phyloP scores from a whole-genome alignment of 164 flowering plant genomes.

The Taxillus chinensis region DNA sequence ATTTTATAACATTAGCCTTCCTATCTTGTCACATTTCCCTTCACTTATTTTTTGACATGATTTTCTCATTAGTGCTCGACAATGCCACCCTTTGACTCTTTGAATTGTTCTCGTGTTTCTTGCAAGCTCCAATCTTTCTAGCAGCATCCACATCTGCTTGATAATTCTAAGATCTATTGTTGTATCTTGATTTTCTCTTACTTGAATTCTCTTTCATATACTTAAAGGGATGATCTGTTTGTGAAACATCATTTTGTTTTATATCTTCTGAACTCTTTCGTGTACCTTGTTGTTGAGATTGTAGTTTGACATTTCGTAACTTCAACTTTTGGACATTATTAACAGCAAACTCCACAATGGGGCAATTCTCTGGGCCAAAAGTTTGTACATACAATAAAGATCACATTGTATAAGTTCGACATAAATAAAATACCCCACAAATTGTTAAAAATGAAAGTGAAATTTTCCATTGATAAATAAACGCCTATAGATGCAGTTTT shows the following conservation, averaged over 20 bases:
- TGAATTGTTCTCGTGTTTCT: slow-evolving; percentile 29
- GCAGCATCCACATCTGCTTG: slow-evolving; percentile 7
- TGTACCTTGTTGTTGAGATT: slow-evolving; percentile 23
- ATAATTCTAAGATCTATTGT: slow-evolving; percentile 6
- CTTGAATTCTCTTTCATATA: slow-evolving; percentile 15
- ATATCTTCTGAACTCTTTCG: slow-evolving; percentile 9
- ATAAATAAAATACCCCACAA: too few species aligned
- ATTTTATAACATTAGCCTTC: slow-evolving; percentile 10
- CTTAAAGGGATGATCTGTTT: slow-evolving; percentile 9
- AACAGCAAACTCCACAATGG: slow-evolving; percentile 84
- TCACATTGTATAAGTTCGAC: too few species aligned
- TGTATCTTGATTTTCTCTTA: slow-evolving; percentile 25
- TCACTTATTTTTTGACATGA: slow-evolving; percentile 11
- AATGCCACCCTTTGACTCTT: slow-evolving; percentile 1
- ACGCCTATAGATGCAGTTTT: too few species aligned
- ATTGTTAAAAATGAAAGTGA: too few species aligned
- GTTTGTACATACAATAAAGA: slow-evolving; percentile 34
- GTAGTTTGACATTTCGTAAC: slow-evolving; percentile 32
- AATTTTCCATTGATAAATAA: too few species aligned
- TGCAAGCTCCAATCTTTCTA: slow-evolving; percentile 7
- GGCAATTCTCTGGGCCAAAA: slow-evolving; percentile 75
- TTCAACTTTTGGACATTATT: slow-evolving; percentile 64
- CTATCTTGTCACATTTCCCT: slow-evolving; percentile 5
- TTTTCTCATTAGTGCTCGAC: too few species aligned
- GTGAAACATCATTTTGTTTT: slow-evolving; percentile 13